Evolutionary conservation across 768 basidiomycete genomes (phyloP).

Genomic region (Aureoboletus auriporus): DNA sequence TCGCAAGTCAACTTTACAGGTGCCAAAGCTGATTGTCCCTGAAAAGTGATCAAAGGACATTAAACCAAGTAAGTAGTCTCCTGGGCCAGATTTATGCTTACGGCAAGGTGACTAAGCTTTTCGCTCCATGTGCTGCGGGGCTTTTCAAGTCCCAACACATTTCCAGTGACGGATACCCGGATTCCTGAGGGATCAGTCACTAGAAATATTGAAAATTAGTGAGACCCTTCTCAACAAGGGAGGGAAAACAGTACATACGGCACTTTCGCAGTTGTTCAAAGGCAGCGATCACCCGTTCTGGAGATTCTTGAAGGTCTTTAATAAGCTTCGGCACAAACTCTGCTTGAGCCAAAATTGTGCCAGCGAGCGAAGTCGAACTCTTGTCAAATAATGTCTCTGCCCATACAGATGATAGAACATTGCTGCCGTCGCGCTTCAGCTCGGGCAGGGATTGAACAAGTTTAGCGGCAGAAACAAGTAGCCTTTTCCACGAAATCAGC

Average conservation of each 20-base stretch:
- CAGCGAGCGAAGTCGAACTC: slow-evolving; percentile 64
- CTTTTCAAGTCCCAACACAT: slow-evolving; percentile 62
- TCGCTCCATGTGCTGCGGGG: slow-evolving; percentile 75
- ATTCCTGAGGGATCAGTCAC: slow-evolving; percentile 81
- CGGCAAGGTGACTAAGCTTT: slow-evolving; percentile 58
- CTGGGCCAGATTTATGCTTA: slow-evolving; percentile 38
- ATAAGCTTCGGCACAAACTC: slow-evolving; percentile 77
- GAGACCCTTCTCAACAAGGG: neutral
- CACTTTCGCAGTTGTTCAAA: slow-evolving; percentile 69
- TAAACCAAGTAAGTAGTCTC: neutral
- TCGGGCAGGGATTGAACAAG: slow-evolving; percentile 87
- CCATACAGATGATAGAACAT: slow-evolving; percentile 71
- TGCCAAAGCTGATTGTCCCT: slow-evolving; percentile 49
- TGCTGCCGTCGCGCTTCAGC: slow-evolving; percentile 84
- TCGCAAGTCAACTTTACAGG: slow-evolving; percentile 65
- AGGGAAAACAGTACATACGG: slow-evolving; percentile 42
- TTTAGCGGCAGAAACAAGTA: slow-evolving; percentile 84
- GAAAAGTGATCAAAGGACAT: slow-evolving; percentile 2
- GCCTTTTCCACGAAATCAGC: slow-evolving; percentile 37
- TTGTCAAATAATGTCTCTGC: slow-evolving; percentile 62
- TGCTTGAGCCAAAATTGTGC: slow-evolving; percentile 65
- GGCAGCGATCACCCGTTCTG: slow-evolving; percentile 66
- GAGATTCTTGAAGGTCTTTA: slow-evolving; percentile 66
- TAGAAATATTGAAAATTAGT: slow-evolving; percentile 28
- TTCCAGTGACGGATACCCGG: slow-evolving; percentile 88